phyloP scores from a whole-genome alignment of 2,329 filamentous ascomycete genomes.

The Ceratocystiopsis brevicomis region DNA sequence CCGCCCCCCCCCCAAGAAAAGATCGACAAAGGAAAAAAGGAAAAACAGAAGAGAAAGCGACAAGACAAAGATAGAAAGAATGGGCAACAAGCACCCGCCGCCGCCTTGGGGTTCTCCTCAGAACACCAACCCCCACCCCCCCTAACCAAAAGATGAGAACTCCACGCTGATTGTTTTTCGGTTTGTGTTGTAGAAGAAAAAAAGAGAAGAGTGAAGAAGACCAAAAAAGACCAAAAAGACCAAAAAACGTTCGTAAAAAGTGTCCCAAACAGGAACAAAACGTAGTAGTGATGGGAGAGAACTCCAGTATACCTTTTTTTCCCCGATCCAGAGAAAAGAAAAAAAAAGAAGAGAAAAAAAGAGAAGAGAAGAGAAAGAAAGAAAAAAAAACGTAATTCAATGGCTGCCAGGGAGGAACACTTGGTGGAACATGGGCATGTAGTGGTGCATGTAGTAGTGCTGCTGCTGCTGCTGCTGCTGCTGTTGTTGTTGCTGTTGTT shows the following conservation, averaged over 20 bases:
- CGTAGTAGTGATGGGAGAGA: too few species aligned
- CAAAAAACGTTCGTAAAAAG: neutral
- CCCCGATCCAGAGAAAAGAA: neutral
- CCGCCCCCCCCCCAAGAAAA: too few species aligned
- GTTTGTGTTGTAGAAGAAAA: neutral
- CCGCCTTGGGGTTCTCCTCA: neutral
- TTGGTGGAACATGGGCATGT: slow-evolving; percentile 32
- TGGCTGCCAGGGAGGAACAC: slow-evolving; percentile 18
- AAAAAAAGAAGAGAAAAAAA: neutral
- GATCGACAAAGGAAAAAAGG: neutral
- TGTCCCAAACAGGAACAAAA: too few species aligned
- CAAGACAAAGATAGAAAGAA: neutral
- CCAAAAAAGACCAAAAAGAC: too few species aligned
- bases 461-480: slow-evolving; percentile 16
- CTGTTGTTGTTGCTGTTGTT: neutral
- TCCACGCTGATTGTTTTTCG: neutral
- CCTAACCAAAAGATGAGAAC: neutral
- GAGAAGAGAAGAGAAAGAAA: neutral
- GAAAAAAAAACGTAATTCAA: neutral
- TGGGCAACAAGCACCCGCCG: neutral
- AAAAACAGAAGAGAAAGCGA: neutral
- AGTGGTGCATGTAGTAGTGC: slow-evolving; percentile 18
- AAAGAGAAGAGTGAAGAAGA: too few species aligned
- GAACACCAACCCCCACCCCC: too few species aligned
- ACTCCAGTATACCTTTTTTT: too few species aligned